phyloP scores from a whole-genome alignment of 371 early-diverging fungal species.

The Haplosporangium sp. region DNA sequence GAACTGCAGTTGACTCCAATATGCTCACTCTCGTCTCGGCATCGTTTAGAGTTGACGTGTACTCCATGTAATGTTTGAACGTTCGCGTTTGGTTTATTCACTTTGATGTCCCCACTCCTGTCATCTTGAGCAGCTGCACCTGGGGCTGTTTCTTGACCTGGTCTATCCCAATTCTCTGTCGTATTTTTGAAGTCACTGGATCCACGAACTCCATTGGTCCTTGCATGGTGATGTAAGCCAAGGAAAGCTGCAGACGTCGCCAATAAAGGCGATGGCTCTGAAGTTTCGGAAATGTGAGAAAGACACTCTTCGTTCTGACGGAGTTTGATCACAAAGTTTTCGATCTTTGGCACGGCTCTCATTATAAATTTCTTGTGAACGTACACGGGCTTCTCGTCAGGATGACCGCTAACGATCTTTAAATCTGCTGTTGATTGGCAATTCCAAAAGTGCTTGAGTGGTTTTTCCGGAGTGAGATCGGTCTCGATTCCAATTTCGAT shows the following conservation, averaged over 20 bases:
- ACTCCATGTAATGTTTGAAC: not conserved
- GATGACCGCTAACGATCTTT: not conserved
- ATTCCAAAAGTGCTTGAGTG: constrained; percentile 3
- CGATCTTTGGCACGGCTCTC: constrained; percentile 4
- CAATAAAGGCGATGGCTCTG: not conserved
- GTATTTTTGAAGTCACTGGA: not conserved
- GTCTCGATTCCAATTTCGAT: not conserved
- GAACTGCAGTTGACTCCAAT: not conserved
- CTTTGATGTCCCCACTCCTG: not conserved
- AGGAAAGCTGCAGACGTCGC: no score
- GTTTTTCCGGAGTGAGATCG: not conserved
- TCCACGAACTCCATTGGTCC: no score
- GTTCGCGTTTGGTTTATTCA: not conserved
- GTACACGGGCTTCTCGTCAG: not conserved
- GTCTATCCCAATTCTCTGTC: not conserved
- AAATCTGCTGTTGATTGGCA: constrained; percentile 8
- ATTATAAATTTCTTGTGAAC: constrained; percentile 15
- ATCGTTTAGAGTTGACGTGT: not conserved
- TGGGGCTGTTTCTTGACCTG: not conserved
- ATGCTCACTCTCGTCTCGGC: not conserved
- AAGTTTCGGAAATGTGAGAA: not conserved
- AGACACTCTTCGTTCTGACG: no score
- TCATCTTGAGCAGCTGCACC: not conserved
- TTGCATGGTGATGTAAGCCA: no score
- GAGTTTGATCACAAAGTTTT: not conserved